phyloP scores from a whole-genome alignment of 768 basidiomycete genomes.

The Pholiota molesta region DNA sequence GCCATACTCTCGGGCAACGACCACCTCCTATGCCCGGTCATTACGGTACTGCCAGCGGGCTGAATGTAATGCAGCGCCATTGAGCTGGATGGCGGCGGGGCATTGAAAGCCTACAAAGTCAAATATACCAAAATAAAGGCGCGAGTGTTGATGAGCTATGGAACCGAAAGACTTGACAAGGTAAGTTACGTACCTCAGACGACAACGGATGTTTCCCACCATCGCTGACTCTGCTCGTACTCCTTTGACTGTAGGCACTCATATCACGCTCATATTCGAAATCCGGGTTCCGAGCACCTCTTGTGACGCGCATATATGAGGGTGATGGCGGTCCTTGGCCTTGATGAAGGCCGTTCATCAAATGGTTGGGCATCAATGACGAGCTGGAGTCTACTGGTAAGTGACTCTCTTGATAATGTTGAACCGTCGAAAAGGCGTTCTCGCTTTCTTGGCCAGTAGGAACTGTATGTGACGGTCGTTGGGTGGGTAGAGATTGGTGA shows the following conservation, averaged over 20 bases:
- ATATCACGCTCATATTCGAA: constrained; percentile 6
- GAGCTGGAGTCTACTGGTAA: neutral
- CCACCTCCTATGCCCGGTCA: constrained; percentile 21
- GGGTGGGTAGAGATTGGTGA: neutral
- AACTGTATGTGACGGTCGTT: neutral
- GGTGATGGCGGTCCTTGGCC: neutral
- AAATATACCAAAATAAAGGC: neutral
- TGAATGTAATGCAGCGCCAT: constrained; percentile 3
- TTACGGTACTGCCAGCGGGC: neutral
- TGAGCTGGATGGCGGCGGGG: neutral
- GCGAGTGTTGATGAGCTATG: neutral
- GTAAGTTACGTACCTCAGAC: constrained; percentile 13
- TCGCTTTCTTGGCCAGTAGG: neutral
- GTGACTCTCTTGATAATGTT: constrained; percentile 8
- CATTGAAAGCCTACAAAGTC: neutral
- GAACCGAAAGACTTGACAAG: neutral
- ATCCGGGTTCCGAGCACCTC: constrained; percentile 6
- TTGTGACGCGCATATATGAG: constrained; percentile 19
- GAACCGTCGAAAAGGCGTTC: neutral
- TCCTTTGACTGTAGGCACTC: constrained; percentile 6
- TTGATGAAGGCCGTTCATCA: neutral
- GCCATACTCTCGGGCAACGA: constrained; percentile 19
- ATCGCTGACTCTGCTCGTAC: constrained; percentile 1
- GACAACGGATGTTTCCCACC: constrained; percentile 4
- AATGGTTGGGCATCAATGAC: neutral